Conservation (phyloP, 1,284 basidiomycete species). For the Porodaedalea pini region DNA sequence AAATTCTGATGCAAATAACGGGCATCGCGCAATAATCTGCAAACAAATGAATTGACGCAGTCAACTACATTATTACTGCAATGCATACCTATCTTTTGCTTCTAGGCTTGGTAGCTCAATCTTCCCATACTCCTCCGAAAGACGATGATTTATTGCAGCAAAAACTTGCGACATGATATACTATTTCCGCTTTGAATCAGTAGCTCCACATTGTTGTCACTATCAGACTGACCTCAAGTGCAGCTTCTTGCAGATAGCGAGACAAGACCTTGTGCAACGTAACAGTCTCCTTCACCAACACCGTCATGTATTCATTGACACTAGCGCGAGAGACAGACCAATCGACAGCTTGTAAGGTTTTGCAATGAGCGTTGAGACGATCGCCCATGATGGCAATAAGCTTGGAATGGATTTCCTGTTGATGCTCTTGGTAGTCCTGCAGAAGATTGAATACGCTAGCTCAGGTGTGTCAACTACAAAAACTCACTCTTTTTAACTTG, state of each 20-base stretch:
- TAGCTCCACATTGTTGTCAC: not conserved
- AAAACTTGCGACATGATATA: slow-evolving; percentile 51
- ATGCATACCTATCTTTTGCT: slow-evolving; percentile 74
- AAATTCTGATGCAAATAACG: slow-evolving; percentile 71
- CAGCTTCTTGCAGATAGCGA: slow-evolving; percentile 75
- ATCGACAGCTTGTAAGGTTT: slow-evolving; percentile 71
- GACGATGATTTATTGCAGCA: slow-evolving; percentile 74
- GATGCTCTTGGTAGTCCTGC: slow-evolving; percentile 97
- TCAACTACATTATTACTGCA: not conserved
- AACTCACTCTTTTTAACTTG: slow-evolving; percentile 86
- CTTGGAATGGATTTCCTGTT: slow-evolving; percentile 98
- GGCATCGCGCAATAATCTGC: slow-evolving; percentile 76
- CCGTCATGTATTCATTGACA: slow-evolving; percentile 83
- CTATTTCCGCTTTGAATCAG: slow-evolving; percentile 34
- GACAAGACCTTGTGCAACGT: slow-evolving; percentile 95
- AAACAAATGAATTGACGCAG: not conserved
- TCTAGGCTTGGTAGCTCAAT: slow-evolving; percentile 78
- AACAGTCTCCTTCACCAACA: slow-evolving; percentile 92
- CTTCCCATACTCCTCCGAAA: slow-evolving; percentile 79
- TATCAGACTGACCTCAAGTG: slow-evolving; percentile 68
- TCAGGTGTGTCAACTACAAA: slow-evolving; percentile 4
- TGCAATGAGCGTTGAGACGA: slow-evolving; percentile 83
- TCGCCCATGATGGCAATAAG: slow-evolving; percentile 99
- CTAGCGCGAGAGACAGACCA: slow-evolving; percentile 65
- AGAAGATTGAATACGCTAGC: not conserved